Percentiles rank a stretch among this genome's conserved stretches.
Conservation (phyloP, 352 stramenopile species). For the Phytophthora hibernalis region DNA sequence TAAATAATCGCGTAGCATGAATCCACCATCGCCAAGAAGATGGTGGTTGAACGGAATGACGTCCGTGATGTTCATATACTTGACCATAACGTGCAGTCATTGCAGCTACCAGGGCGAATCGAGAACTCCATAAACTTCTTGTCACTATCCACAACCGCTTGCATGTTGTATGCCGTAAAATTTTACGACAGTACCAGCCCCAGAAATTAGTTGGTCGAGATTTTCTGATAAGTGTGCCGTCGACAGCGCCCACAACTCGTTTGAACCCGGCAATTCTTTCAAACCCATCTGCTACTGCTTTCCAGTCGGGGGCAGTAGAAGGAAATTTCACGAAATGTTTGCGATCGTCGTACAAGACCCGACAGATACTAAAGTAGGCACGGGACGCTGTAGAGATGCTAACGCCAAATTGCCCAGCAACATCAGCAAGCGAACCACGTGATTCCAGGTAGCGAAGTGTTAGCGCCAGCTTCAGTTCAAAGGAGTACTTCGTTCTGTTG, state of each 20-base stretch:
- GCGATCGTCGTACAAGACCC: constrained; percentile 3
- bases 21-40: neutral
- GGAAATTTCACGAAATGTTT: neutral
- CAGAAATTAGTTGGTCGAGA: neutral
- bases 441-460: constrained; percentile 1
- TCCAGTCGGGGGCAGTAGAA: neutral
- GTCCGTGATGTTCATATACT: neutral
- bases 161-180: constrained; percentile 8
- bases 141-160: constrained; percentile 1
- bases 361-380: neutral
- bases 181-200: neutral
- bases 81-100: constrained; percentile 1
- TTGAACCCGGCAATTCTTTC: constrained; percentile 2
- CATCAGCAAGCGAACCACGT: neutral
- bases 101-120: neutral
- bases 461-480: constrained; percentile 1
- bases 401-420: neutral
- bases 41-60: neutral
- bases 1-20: neutral
- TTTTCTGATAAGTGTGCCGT: neutral
- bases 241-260: neutral
- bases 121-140: constrained; percentile 4
- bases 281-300: neutral
- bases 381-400: neutral
- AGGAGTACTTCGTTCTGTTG: neutral